phyloP scores from a whole-genome alignment of 371 early-diverging fungal genomes.

The Coemansia sp. region DNA sequence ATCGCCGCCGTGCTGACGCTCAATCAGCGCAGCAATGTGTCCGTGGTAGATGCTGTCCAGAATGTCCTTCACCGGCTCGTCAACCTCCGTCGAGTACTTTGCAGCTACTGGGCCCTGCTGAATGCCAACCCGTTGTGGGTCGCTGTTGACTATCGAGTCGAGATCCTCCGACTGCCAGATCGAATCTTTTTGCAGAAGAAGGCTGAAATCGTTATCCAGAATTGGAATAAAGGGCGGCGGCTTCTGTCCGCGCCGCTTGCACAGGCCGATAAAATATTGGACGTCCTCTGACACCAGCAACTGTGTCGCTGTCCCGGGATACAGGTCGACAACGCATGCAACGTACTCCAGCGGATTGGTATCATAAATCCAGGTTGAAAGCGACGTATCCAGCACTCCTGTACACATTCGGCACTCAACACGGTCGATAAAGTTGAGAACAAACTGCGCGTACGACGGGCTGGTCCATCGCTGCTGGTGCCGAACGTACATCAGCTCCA shows the following conservation, averaged over 20 bases:
- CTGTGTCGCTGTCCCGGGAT: conserved; percentile 76
- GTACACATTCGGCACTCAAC: conserved; percentile 81
- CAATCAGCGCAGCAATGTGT: conserved; percentile 74
- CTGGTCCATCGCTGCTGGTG: conserved; percentile 86
- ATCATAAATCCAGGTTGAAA: background rate
- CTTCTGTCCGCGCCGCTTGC: conserved; percentile 81
- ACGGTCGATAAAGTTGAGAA: conserved; percentile 85
- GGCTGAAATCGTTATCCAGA: conserved; percentile 76
- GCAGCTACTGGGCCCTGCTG: conserved; percentile 93
- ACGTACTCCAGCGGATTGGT: background rate
- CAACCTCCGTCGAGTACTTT: conserved; percentile 69
- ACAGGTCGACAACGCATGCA: conserved; percentile 30
- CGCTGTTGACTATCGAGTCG: conserved; percentile 83
- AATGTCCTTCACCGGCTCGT: conserved; percentile 90
- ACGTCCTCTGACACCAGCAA: conserved; percentile 89
- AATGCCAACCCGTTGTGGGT: conserved; percentile 85
- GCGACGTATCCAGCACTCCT: background rate
- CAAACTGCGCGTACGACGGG: conserved; percentile 68
- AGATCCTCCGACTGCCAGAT: conserved; percentile 93
- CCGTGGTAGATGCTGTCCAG: conserved; percentile 80
- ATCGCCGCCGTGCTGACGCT: conserved; percentile 68
- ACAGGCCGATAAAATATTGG: conserved; percentile 82
- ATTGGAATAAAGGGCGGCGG: conserved; percentile 93
- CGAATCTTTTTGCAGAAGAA: conserved; percentile 94
- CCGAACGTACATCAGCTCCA: conserved; percentile 79